Conservation (phyloP, 768 basidiomycete genomes). For the Pisolithus sp. region DNA sequence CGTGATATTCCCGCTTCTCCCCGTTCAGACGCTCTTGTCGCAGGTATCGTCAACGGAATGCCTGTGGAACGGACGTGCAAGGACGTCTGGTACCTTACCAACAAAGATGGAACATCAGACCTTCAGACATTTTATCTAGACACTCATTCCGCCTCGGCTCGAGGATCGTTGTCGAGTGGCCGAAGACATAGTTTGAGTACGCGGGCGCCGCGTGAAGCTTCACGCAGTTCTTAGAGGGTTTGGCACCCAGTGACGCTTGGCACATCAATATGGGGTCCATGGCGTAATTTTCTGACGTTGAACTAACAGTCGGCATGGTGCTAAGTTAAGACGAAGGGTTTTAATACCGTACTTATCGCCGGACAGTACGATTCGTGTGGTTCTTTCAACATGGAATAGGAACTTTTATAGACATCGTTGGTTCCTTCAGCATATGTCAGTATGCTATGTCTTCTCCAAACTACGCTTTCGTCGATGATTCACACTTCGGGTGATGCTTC, state of each 20-base stretch:
- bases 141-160: slow-evolving; percentile 37
- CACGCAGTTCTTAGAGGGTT: slow-evolving; percentile 59
- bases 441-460: slow-evolving; percentile 32
- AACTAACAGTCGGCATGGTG: slow-evolving; percentile 49
- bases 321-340: slow-evolving; percentile 48
- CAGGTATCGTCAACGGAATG: slow-evolving; percentile 62
- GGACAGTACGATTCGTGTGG: slow-evolving; percentile 91
- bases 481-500: not conserved
- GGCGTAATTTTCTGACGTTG: not conserved
- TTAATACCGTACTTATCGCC: slow-evolving; percentile 64
- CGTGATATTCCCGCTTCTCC: slow-evolving; percentile 50
- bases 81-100: slow-evolving; percentile 78
- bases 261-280: slow-evolving; percentile 22
- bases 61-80: slow-evolving; percentile 57
- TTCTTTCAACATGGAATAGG: slow-evolving; percentile 62
- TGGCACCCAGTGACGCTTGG: slow-evolving; percentile 86
- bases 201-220: slow-evolving; percentile 72
- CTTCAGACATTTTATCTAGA: slow-evolving; percentile 45
- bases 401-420: not conserved
- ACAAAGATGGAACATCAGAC: slow-evolving; percentile 67
- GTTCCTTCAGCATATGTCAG: slow-evolving; percentile 41
- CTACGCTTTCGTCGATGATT: not conserved
- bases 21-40: slow-evolving; percentile 53
- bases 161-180: slow-evolving; percentile 58
- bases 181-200: slow-evolving; percentile 58